Percentiles rank a stretch among this genome's conserved stretches.
These are phyloP conservation scores for Eragrostis tef DNA, from an alignment of 202 grass and related monocot genomes.

Conservation along the genomic window DNA sequence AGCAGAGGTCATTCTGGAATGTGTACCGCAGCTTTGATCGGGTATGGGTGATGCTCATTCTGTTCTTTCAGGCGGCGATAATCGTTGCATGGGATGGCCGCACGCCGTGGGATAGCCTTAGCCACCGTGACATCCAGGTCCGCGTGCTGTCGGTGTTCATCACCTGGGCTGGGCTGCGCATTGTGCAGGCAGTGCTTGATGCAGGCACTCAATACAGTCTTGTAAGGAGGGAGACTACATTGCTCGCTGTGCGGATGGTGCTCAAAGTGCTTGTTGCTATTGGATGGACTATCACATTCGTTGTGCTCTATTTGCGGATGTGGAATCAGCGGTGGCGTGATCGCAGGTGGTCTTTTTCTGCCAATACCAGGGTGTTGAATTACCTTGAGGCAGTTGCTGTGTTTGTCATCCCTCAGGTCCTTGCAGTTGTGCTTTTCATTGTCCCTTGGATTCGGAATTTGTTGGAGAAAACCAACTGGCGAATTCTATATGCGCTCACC, in stretches of 20 bases:
- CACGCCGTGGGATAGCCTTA: slow-evolving; percentile 69
- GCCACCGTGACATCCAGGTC: slow-evolving; percentile 71
- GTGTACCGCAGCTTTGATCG: slow-evolving; percentile 93
- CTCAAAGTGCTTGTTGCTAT: slow-evolving; percentile 76
- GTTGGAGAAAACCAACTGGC: slow-evolving; percentile 89
- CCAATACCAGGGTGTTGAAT: slow-evolving; percentile 75
- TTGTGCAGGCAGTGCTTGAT: slow-evolving; percentile 85
- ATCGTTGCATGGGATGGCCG: slow-evolving; percentile 80
- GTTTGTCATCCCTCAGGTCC: slow-evolving; percentile 79
- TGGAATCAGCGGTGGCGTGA: slow-evolving; percentile 79
- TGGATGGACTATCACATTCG: slow-evolving; percentile 81
- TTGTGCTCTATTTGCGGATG: slow-evolving; percentile 76
- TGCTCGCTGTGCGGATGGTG: slow-evolving; percentile 69
- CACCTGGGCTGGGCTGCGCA: slow-evolving; percentile 80
- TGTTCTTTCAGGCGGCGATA: slow-evolving; percentile 81
- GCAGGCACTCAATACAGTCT: slow-evolving; percentile 92
- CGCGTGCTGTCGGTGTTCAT: slow-evolving; percentile 85
- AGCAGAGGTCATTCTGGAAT: slow-evolving; percentile 97
- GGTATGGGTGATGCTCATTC: slow-evolving; percentile 90
- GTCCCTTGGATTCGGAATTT: slow-evolving; percentile 84
- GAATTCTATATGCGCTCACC: slow-evolving; percentile 74
- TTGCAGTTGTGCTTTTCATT: slow-evolving; percentile 74
- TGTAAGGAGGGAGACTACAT: slow-evolving; percentile 65
- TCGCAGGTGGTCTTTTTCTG: slow-evolving; percentile 68
- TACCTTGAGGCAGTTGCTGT: slow-evolving; percentile 78